phyloP scores from a whole-genome alignment of 2,329 filamentous ascomycete species.

The Exophiala aquamarina region DNA sequence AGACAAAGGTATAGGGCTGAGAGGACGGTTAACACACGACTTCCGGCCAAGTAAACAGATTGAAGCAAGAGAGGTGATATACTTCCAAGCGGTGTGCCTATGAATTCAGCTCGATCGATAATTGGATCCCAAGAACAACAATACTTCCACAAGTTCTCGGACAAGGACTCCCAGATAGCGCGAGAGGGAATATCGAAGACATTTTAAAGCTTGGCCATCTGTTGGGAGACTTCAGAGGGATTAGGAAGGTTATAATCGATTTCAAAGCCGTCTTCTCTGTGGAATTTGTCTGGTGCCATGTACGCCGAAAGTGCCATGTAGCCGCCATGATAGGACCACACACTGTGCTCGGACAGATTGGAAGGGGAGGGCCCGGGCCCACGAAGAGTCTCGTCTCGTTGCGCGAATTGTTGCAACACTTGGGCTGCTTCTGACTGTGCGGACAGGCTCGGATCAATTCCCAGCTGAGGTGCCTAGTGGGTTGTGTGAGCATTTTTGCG shows the following conservation, averaged over 20 bases:
- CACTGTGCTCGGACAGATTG: background rate
- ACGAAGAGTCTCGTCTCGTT: too few relatives aligned
- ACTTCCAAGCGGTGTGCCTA: background rate
- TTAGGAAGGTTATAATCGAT: background rate
- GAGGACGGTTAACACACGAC: conserved; percentile 38
- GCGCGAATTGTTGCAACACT: too few relatives aligned
- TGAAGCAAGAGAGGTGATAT: conserved; percentile 35
- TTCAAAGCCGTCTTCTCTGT: conserved; percentile 3
- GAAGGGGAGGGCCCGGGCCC: conserved; percentile 3
- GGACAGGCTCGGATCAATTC: too few relatives aligned
- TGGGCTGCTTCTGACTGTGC: too few relatives aligned
- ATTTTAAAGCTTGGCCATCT: conserved; percentile 14
- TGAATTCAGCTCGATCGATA: conserved; percentile 32
- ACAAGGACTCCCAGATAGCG: conserved; percentile 36
- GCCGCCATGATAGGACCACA: conserved; percentile 2
- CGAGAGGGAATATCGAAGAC: conserved; percentile 3
- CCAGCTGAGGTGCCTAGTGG: too few relatives aligned
- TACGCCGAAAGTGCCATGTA: conserved; percentile 10
- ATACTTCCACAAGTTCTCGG: conserved; percentile 41
- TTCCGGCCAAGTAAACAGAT: conserved; percentile 43
- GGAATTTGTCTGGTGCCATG: conserved; percentile 4
- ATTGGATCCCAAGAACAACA: conserved; percentile 45
- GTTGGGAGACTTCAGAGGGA: conserved; percentile 17
- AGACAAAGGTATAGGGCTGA: conserved; percentile 29
- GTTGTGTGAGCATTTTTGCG: too few relatives aligned